Evolutionary conservation across 2,329 filamentous ascomycete genomes (phyloP), one percentile per base, ranked within the genome.

Genomic region (Cytospora leucostoma): DNA sequence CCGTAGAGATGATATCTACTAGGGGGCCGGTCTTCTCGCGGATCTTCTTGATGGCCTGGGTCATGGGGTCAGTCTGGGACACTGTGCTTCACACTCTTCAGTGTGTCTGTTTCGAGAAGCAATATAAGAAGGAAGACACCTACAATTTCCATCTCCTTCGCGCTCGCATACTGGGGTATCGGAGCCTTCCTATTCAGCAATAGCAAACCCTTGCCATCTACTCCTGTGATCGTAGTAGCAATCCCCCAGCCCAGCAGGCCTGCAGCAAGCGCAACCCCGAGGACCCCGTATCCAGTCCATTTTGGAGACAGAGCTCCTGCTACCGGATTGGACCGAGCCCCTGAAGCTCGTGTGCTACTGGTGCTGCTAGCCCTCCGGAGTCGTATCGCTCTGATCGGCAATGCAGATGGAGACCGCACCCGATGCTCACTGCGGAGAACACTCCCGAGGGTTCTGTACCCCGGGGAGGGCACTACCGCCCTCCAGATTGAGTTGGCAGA

Each of bases 1-100:
- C 86, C 0, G 79, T 87, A 11, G 84, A 88, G 47, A 89, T 83
- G 53, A 86, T 80, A 65, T 87, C 84, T 56, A 84, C 80, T 17
- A 77, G 70, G 4, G 54, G 21, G 55, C 74, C 73, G 62, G 80
- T 71, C 68, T 77, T 74, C n/a, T 70, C 68, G 8, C 81, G 80
- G 61, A 89, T 88, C 66, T 85, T 81, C 51, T 73, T 70, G 52
- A 88, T 74, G 0, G 85, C 84, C 85, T 87, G 37, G 53, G 47
- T 12, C 8, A n/a, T 12, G 52, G 27, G 21, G 63, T 64, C 33
- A 59, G 60, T 34, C 53, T 15, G 32, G 15, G 38, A 17, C 1
- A 19, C 17, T 6, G 19, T 2, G 11, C 27, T 1, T 15, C 15
- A 33, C 32, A 37, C 33, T 47, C 13, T 19, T 7, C 13, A 12